phyloP scores from a whole-genome alignment of 1,284 basidiomycete genomes.

The Tremellales sp. region DNA sequence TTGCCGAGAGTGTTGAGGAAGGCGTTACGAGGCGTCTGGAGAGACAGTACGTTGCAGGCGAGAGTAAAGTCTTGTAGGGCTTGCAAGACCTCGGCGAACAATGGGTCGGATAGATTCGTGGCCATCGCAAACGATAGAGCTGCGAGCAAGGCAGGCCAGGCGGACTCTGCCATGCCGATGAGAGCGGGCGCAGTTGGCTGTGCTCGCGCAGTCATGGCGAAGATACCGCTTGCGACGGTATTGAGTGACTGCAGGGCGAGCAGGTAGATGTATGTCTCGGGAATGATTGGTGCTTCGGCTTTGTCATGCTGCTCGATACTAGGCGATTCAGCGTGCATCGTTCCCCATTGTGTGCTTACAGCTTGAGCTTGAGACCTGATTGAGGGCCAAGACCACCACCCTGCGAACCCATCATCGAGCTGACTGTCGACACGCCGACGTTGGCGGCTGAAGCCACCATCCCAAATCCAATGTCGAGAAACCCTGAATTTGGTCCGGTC shows the following conservation, averaged over 20 bases:
- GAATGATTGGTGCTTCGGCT: conserved; percentile 84
- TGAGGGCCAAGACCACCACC: conserved; percentile 63
- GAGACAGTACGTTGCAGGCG: conserved; percentile 79
- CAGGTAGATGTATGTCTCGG: conserved; percentile 87
- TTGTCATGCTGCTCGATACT: conserved; percentile 97
- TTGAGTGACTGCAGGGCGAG: conserved; percentile 84
- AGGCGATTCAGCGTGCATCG: conserved; percentile 6
- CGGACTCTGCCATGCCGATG: conserved; percentile 72
- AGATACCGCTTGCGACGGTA: conserved; percentile 83
- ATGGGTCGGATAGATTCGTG: conserved; percentile 70
- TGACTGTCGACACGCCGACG: conserved; percentile 68
- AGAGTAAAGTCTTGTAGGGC: conserved; percentile 80
- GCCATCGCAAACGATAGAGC: conserved; percentile 82
- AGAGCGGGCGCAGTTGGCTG: conserved; percentile 63
- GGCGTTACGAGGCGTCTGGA: conserved; percentile 84
- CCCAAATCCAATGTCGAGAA: conserved; percentile 67
- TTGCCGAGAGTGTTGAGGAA: conserved; percentile 83
- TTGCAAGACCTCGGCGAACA: conserved; percentile 66
- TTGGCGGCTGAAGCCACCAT: conserved; percentile 78
- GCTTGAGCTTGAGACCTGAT: conserved; percentile 78
- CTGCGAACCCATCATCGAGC: conserved; percentile 64
- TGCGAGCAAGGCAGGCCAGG: conserved; percentile 86
- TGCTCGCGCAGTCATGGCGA: conserved; percentile 54
- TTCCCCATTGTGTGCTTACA: conserved; percentile 53
- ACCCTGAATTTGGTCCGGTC: conserved; percentile 30